Conservation (phyloP, 805 yeast species). For the Kazachstania bromeliacearum region DNA sequence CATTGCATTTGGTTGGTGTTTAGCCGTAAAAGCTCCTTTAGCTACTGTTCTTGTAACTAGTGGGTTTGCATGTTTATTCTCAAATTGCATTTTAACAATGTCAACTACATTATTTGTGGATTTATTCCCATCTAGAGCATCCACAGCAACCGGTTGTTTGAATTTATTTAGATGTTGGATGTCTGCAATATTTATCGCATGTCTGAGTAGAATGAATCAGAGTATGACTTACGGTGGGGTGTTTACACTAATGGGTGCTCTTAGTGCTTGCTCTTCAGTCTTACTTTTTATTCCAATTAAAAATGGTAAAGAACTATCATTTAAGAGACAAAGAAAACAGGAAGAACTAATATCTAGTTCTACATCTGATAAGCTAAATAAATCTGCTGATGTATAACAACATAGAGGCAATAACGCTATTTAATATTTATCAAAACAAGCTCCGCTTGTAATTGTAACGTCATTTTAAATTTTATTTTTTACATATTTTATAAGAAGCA, state of each 20-base stretch:
- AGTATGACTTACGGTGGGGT: constrained; percentile 64
- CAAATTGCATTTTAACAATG: constrained; percentile 47
- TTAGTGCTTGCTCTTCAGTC: constrained; percentile 28
- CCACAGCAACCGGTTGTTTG: constrained; percentile 64
- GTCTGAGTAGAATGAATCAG: constrained; percentile 48
- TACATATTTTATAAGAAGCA: too few species aligned
- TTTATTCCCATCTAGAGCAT: constrained; percentile 55
- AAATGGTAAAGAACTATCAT: constrained; percentile 26
- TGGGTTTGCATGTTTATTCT: constrained; percentile 45
- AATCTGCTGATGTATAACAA: too few species aligned
- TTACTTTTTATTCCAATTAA: constrained; percentile 24
- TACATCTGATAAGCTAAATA: too few species aligned
- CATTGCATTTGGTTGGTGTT: constrained; percentile 64
- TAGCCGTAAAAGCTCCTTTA: constrained; percentile 38
- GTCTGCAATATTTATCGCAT: constrained; percentile 63
- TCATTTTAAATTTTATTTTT: too few species aligned
- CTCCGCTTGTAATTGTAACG: too few species aligned
- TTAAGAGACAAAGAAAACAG: constrained; percentile 12
- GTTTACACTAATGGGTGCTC: constrained; percentile 55
- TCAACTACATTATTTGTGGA: constrained; percentile 65
- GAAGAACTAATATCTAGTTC: not conserved
- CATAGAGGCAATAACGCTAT: too few species aligned
- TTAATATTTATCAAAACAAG: too few species aligned
- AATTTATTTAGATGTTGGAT: constrained; percentile 63
- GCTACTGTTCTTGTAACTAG: constrained; percentile 51